Evolutionary conservation across 2,329 filamentous ascomycete species (phyloP), one percentile per base, ranked within the genome.

Genomic region (Botrytis aclada): DNA sequence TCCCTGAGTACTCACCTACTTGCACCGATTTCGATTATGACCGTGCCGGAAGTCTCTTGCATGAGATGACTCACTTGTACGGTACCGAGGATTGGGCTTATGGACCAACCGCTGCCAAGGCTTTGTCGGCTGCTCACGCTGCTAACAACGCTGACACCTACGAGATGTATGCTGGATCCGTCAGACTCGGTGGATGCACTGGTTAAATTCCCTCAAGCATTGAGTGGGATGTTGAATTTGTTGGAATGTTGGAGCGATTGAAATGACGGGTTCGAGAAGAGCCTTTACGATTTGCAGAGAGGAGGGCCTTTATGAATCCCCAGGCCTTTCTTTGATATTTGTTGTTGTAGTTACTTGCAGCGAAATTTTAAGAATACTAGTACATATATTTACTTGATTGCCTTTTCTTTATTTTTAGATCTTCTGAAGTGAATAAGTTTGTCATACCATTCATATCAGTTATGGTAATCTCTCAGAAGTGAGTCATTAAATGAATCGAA

Each of bases 81-180:
- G 77, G 77, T 12, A 77, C 76, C 4, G 66, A 73, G 37, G 77
- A 78, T 75, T 77, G 39, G 6, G 77, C 77, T 16, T 78, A 78
- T 76, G 77, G 77, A 14, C 61, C 72, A 41, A 64, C 74, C 60
- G 77, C 75, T 34, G 77, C 77, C 1, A 74, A 71, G 63, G 47
- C 63, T 22, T 71, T 78, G 65, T 41, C 70, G 4, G 77, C 77
- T 62, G 70, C 75, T 2, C 51, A 77, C n/a, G 76, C 76, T 7
- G 72, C 76, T 25, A 71, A 56, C 4, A 78, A 78, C 71, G 77
- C 77, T 9, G 77, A 78, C 72, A 78, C 77, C 2, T 78, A 77
- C 73, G 75, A 77, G 75, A 77, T 77, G 76, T 78, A 77, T 71
- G 75, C 76, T 45, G 74, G 71, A 51, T 76, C 74, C 72, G 77